Evolutionary conservation across 495 filamentous ascomycete species (phyloP).

Genomic region (Hyphodiscus hymeniophilus): DNA sequence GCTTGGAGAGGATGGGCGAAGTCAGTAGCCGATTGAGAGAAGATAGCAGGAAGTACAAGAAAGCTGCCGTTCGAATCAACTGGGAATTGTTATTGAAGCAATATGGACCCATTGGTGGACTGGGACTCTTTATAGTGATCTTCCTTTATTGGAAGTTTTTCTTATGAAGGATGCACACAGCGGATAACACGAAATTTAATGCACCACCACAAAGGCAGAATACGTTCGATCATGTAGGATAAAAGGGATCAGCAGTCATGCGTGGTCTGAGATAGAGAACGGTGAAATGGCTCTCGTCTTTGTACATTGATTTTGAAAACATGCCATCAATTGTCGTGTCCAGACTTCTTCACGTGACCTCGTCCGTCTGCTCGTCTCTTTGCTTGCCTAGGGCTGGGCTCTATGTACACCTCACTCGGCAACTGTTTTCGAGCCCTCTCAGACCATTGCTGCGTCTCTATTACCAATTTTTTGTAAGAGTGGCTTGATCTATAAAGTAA

Average conservation of each 20-base stretch:
- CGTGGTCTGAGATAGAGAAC: neutral
- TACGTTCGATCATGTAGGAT: neutral
- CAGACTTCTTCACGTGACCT: too few species aligned
- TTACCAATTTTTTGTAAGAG: too few species aligned
- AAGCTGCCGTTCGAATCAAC: conserved; percentile 92
- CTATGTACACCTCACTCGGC: too few species aligned
- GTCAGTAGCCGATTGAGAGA: conserved; percentile 78
- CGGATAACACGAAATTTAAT: neutral
- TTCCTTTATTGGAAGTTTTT: conserved; percentile 94
- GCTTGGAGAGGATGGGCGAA: conserved; percentile 94
- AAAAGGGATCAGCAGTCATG: neutral
- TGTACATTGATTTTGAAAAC: conserved; percentile 1
- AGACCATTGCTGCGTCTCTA: too few species aligned
- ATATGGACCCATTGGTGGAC: conserved; percentile 80
- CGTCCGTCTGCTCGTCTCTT: too few species aligned
- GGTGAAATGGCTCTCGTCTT: neutral
- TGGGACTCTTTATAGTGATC: conserved; percentile 71
- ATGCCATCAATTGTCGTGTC: too few species aligned
- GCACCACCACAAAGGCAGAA: neutral
- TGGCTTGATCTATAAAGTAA: too few species aligned
- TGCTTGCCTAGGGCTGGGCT: too few species aligned
- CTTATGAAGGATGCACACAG: conserved; percentile 29
- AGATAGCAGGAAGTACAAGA: conserved; percentile 88
- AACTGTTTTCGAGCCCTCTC: too few species aligned
- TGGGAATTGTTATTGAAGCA: conserved; percentile 96